Conservation (phyloP, 148 eudicot species). For the Limonium bicolor region DNA sequence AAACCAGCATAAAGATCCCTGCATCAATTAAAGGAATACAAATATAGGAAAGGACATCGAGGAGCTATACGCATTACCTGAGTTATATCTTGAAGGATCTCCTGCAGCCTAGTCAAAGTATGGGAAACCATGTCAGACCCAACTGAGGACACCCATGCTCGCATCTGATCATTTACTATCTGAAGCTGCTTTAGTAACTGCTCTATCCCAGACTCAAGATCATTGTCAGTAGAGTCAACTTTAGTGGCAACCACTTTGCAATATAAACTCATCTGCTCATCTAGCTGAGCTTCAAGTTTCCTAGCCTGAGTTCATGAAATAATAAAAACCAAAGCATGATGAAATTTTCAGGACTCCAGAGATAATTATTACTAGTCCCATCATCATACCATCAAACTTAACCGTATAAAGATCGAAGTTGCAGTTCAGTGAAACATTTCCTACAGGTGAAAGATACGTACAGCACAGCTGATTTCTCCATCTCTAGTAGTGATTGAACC, state of each 20-base stretch:
- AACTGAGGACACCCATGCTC: slow-evolving; percentile 92
- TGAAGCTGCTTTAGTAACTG: slow-evolving; percentile 70
- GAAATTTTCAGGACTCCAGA: neutral
- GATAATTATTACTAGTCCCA: neutral
- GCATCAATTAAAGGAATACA: neutral
- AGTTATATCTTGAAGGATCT: slow-evolving; percentile 90
- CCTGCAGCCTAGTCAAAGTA: slow-evolving; percentile 90
- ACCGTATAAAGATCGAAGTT: no score
- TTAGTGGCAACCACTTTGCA: slow-evolving; percentile 69
- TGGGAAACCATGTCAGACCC: slow-evolving; percentile 97
- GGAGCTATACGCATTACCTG: slow-evolving; percentile 35
- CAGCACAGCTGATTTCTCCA: no score
- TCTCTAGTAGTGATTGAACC: no score
- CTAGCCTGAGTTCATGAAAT: slow-evolving; percentile 43
- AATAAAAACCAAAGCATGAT: neutral
- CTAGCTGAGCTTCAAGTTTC: slow-evolving; percentile 94
- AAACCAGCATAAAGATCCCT: no score
- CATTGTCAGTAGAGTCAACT: slow-evolving; percentile 43
- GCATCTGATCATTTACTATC: slow-evolving; percentile 78
- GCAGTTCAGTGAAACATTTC: no score
- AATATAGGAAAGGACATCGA: neutral
- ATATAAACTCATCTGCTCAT: slow-evolving; percentile 86
- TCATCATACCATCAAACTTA: neutral
- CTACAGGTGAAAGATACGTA: no score
- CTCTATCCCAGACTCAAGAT: slow-evolving; percentile 63